A percentile compares a stretch with the other conserved stretches of the same genome.
phyloP scores from a whole-genome alignment of 192 early-diverging fungal species.

The Dissophora globulifera region DNA sequence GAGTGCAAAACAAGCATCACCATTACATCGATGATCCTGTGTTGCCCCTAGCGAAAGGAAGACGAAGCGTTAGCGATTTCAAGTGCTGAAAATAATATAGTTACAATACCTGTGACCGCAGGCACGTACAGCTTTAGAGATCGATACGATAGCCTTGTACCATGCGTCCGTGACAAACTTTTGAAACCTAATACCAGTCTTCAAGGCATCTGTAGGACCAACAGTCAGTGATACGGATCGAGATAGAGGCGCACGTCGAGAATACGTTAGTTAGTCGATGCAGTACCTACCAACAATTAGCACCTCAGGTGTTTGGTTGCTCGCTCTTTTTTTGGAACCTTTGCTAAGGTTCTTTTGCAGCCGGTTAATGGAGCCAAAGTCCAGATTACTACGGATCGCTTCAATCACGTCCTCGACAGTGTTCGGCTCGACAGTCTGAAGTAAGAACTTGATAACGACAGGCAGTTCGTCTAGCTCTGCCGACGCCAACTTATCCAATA shows the following conservation, averaged over 20 bases:
- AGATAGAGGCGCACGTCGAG: too few species aligned
- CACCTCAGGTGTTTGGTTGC: conserved; percentile 55
- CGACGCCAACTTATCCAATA: conserved; percentile 69
- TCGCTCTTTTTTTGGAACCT: conserved; percentile 10
- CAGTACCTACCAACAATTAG: conserved; percentile 57
- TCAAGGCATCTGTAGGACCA: conserved; percentile 65
- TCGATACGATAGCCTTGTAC: conserved; percentile 67
- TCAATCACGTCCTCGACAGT: conserved; percentile 58
- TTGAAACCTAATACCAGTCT: conserved; percentile 71
- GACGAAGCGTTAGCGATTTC: neutral
- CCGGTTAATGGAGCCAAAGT: conserved; percentile 69
- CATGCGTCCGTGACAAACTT: conserved; percentile 77
- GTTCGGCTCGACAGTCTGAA: conserved; percentile 69
- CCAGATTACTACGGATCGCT: conserved; percentile 68
- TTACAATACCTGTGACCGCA: too few species aligned
- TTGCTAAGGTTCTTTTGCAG: conserved; percentile 42
- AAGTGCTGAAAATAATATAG: too few species aligned
- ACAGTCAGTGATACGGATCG: too few species aligned
- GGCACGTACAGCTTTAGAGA: conserved; percentile 56
- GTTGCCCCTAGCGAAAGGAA: conserved; percentile 39
- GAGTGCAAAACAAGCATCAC: conserved; percentile 63
- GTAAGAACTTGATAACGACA: conserved; percentile 75
- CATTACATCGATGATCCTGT: conserved; percentile 64
- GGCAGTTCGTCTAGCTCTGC: conserved; percentile 78
- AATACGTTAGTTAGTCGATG: too few species aligned